These are phyloP conservation scores for Termitomyces sp. DNA, from an alignment of 768 basidiomycete species.

Conservation along the genomic window DNA sequence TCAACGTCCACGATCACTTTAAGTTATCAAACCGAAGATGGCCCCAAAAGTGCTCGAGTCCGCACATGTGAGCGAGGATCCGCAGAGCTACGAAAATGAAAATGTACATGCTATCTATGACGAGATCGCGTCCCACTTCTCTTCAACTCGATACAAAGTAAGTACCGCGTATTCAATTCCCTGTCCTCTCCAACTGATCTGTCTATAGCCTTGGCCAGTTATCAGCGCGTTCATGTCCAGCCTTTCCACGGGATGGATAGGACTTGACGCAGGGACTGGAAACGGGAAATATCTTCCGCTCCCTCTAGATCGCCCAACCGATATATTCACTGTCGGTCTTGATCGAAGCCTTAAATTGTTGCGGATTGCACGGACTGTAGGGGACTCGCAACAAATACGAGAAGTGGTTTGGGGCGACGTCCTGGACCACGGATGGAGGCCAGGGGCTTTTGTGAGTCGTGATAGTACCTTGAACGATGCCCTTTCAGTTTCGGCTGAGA, in stretches of 20 bases:
- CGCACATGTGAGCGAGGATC: constrained; percentile 40
- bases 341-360: constrained; percentile 80
- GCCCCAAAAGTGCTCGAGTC: constrained; percentile 27
- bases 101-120: constrained; percentile 86
- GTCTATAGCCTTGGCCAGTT: constrained; percentile 80
- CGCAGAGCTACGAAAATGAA: constrained; percentile 55
- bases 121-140: constrained; percentile 81
- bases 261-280: constrained; percentile 92
- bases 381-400: constrained; percentile 35
- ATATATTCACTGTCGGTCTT: constrained; percentile 72
- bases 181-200: neutral
- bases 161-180: constrained; percentile 4
- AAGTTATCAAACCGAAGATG: constrained; percentile 4
- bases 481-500: neutral
- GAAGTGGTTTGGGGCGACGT: constrained; percentile 84
- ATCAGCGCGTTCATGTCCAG: constrained; percentile 68
- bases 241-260: constrained; percentile 73
- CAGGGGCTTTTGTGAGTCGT: constrained; percentile 66
- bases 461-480: neutral
- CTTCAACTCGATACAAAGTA: constrained; percentile 86
- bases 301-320: constrained; percentile 52
- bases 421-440: constrained; percentile 66
- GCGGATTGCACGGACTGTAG: constrained; percentile 64
- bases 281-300: constrained; percentile 96
- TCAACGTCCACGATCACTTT: constrained; percentile 10